Base-by-base conservation (phyloP, 2,329 filamentous ascomycete species). In the Torrubiellomyces zombiae region DNA sequence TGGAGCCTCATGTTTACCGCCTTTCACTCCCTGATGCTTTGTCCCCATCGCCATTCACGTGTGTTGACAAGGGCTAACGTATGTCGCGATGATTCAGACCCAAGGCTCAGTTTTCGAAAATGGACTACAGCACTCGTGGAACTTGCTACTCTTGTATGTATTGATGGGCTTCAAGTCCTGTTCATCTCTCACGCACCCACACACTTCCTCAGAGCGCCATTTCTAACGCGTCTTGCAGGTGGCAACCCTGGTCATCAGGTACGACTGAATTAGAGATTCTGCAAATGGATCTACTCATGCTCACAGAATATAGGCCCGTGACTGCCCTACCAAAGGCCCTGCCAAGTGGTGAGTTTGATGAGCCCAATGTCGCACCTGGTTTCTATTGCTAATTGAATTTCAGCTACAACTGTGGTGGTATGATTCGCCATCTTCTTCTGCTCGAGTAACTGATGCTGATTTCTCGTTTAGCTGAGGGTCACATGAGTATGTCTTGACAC, bases 401-500 rank as follows among this genome's bases (percentile, higher is more conserved):
- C 28, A 79, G 75, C 68, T 83, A 81, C 61, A 82, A 81, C 67
- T 83, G 77, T 51, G 74, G 74, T 54, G 68, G 73, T 76, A 64
- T 55, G 69, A 60, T 31, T 28, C 16, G 11, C 18, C 16, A 19
- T 14, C 11, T 23, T 18, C 12, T 16, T 22, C 20, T 26, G 22
- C 14, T 14, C 28, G 18, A 18, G 21, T 20, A 9, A 16, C 3
- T 9, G 21, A 32, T 32, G 24, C 43, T 42, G 34, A 50, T 34
- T 39, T 30, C 32, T 28, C 32, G 20, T 35, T 35, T 36, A 58
- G 58, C 54, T 44, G 63, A 68, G 59, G 79, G 80, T 39, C 80
- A 86, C 53, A 75, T 86, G 56, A 81, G 75, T 79, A 63, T 57
- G 71, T 60, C 26, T 29, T 21, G 28, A 18, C 18, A 22, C n/a